phyloP scores from a whole-genome alignment of 768 basidiomycete species.

The Suillus variegatus region DNA sequence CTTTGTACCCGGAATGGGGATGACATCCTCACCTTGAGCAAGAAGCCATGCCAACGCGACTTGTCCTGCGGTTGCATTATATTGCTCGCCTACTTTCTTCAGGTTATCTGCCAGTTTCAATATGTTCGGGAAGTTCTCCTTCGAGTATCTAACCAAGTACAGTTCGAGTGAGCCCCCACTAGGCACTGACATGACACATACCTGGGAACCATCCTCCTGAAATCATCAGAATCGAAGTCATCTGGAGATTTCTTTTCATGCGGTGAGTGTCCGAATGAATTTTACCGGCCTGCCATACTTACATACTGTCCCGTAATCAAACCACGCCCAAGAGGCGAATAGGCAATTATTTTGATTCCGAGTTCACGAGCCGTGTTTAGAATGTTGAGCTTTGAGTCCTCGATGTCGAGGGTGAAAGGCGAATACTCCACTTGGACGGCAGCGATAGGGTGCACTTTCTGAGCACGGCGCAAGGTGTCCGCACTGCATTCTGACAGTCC shows the following conservation, averaged over 20 bases:
- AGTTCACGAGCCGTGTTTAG: slow-evolving; percentile 48
- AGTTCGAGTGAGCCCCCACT: slow-evolving; percentile 32
- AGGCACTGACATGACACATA: slow-evolving; percentile 29
- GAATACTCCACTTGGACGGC: slow-evolving; percentile 55
- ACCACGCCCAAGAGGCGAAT: slow-evolving; percentile 54
- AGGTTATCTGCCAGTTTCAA: slow-evolving; percentile 38
- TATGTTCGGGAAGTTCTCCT: slow-evolving; percentile 48
- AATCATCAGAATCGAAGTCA: slow-evolving; percentile 32
- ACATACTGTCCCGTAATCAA: slow-evolving; percentile 50
- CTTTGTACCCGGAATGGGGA: slow-evolving; percentile 43
- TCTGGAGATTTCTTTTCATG: slow-evolving; percentile 31
- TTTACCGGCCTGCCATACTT: slow-evolving; percentile 12
- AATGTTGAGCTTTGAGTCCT: slow-evolving; percentile 42
- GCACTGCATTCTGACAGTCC: slow-evolving; percentile 56
- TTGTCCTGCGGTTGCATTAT: slow-evolving; percentile 40
- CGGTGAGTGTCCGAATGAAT: background rate
- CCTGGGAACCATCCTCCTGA: slow-evolving; percentile 24
- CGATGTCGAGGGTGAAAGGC: slow-evolving; percentile 49
- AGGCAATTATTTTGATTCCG: slow-evolving; percentile 51
- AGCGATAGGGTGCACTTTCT: slow-evolving; percentile 49
- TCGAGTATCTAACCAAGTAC: slow-evolving; percentile 29
- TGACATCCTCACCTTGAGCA: slow-evolving; percentile 37
- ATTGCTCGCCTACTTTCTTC: slow-evolving; percentile 31
- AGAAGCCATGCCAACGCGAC: slow-evolving; percentile 43
- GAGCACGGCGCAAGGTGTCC: slow-evolving; percentile 48